Percentiles rank a stretch among this genome's conserved stretches.
Evolutionary conservation across 2,329 filamentous ascomycete species (phyloP).

Genomic region (Plenodomus biglobosus): DNA sequence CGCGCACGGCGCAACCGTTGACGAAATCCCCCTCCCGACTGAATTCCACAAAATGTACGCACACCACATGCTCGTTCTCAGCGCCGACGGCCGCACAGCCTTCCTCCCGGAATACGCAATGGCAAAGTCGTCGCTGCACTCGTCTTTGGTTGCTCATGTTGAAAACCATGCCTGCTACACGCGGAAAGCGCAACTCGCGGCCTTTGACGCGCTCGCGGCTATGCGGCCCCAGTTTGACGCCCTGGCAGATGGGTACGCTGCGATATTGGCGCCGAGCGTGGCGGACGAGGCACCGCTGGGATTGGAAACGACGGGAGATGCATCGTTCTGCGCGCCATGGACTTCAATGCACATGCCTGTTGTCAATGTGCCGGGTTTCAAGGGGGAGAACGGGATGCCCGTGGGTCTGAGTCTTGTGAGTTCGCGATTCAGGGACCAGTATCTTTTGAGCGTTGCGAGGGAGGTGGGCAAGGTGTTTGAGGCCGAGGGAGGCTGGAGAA

Average conservation of each 20-base stretch:
- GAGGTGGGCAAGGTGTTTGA: slow-evolving; percentile 36
- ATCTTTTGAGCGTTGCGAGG: slow-evolving; percentile 30
- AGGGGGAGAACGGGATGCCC: slow-evolving; percentile 59
- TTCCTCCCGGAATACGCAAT: slow-evolving; percentile 59
- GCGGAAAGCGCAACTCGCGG: slow-evolving; percentile 54
- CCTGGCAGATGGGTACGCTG: slow-evolving; percentile 55
- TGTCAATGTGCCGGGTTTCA: slow-evolving; percentile 65
- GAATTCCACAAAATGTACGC: slow-evolving; percentile 51
- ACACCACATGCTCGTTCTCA: slow-evolving; percentile 57
- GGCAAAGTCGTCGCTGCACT: slow-evolving; percentile 52
- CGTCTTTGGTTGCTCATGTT: slow-evolving; percentile 53
- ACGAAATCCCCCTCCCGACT: slow-evolving; percentile 57
- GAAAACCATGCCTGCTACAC: slow-evolving; percentile 51
- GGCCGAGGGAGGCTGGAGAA: slow-evolving; percentile 33
- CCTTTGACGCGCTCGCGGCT: slow-evolving; percentile 58
- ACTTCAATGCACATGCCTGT: slow-evolving; percentile 64
- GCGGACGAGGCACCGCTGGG: slow-evolving; percentile 62
- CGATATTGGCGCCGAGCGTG: slow-evolving; percentile 61
- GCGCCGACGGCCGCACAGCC: slow-evolving; percentile 55
- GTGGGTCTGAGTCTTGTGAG: slow-evolving; percentile 60
- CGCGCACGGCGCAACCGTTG: slow-evolving; percentile 56
- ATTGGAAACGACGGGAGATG: slow-evolving; percentile 56
- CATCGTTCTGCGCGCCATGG: slow-evolving; percentile 56
- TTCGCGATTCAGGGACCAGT: slow-evolving; percentile 38
- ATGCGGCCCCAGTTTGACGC: slow-evolving; percentile 59